Evolutionary conservation across 495 filamentous ascomycete species (phyloP).

Genomic region (Annulohypoxylon bovei): DNA sequence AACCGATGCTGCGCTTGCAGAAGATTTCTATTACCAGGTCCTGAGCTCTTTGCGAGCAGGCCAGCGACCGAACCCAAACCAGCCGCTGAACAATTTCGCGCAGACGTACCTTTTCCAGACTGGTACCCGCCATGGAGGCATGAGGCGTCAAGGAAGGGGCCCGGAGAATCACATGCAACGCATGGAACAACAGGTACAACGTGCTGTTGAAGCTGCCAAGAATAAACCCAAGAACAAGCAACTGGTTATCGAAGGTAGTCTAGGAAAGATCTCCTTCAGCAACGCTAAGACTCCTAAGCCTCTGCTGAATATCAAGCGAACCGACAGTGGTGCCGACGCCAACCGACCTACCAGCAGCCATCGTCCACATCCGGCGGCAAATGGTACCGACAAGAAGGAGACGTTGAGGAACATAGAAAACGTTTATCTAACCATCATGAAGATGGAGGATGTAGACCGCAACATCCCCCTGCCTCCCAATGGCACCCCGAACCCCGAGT

Average conservation of each 20-base stretch:
- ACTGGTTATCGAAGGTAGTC: slow-evolving; percentile 95
- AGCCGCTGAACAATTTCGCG: slow-evolving; percentile 93
- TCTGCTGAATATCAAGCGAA: slow-evolving; percentile 91
- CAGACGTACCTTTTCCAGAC: slow-evolving; percentile 98
- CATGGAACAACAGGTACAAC: slow-evolving; percentile 99
- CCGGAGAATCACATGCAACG: slow-evolving; percentile 96
- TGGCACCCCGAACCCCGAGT: slow-evolving; percentile 69
- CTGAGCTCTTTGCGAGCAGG: slow-evolving; percentile 91
- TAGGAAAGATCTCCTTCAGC: slow-evolving; percentile 98
- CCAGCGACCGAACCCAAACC: slow-evolving; percentile 84
- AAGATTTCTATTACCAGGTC: slow-evolving; percentile 99
- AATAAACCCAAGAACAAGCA: slow-evolving; percentile 97
- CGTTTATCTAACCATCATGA: slow-evolving; percentile 87
- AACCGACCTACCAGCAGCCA: slow-evolving; percentile 60
- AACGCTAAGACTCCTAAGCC: slow-evolving; percentile 97
- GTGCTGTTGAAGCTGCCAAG: slow-evolving; percentile 96
- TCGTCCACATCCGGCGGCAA: slow-evolving; percentile 55
- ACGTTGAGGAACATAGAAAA: slow-evolving; percentile 85
- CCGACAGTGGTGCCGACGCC: slow-evolving; percentile 70
- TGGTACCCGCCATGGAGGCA: slow-evolving; percentile 76
- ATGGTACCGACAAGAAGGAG: slow-evolving; percentile 77
- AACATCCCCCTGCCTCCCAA: slow-evolving; percentile 75
- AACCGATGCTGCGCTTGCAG: slow-evolving; percentile 78
- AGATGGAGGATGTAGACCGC: slow-evolving; percentile 93
- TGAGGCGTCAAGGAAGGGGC: slow-evolving; percentile 76